Base-by-base conservation (phyloP, 805 yeast genomes). In the Yamadazyma sp. region DNA sequence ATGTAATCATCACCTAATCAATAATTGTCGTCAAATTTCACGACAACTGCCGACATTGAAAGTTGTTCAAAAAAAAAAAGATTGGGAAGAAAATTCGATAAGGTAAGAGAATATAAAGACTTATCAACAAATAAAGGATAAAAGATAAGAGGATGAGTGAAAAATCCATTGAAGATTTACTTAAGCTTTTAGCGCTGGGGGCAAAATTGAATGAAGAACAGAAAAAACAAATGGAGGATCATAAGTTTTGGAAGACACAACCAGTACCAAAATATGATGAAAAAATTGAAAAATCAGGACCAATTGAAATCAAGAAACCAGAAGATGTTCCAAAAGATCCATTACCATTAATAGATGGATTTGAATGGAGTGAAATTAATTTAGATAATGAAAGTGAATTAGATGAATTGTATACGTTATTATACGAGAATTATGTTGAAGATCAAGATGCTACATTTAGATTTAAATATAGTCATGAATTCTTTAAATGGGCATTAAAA, bases 191-290 rank as follows among this genome's bases (percentile, higher is more conserved):
- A 25, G 68, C 78, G 2, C 57, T 71, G 66, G 78, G 78, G 23
- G 74, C 73, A 42, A 70, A 70, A 43, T 62, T 80, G 31, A 67
- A 69, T n/a, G 78, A 69, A 28, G 66, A 72, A 21, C 82, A 81
- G 56, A 66, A 74, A 48, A 82, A 80, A 44, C 75, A 80, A 15
- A 87, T 88, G 85, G 79, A 84, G 34, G 95, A 89, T 53, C 86
- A 89, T 68, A 86, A 85, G 64, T 93, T 93, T 63, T 93, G 98
- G 98, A 86, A 84, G 53, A 93, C 98, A 2, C 98, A 93, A 62
- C 98, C 98, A 0, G 98, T 93, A 14, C 75, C 88, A 7, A 70
- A 69, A 20, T 78, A 89, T 44, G 85, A 85, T 53, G 93, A 82
- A 51, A 56, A 66, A 28, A 69, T 82, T 29, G 70, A 63, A 5